Base-by-base conservation (phyloP, 768 basidiomycete species). In the Candolleomyces aberdarensis region DNA sequence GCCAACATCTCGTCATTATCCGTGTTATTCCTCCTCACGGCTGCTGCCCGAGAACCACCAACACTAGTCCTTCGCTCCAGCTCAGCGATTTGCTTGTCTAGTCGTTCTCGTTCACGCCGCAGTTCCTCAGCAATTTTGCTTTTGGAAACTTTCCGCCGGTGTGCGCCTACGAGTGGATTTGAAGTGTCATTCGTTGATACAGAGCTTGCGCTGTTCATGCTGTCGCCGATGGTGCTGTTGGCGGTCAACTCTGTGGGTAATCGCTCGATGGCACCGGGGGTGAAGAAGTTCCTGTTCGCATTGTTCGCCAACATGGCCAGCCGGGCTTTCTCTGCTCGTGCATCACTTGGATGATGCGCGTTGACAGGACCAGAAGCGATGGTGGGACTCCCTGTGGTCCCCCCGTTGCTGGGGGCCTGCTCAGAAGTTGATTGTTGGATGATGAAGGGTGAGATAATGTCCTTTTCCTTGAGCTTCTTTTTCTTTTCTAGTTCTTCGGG, bases 41-140 rank as follows among this genome's bases (percentile, higher is more conserved):
- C n/a, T 46, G 54, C 10, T 46, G 7, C 26, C 31, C 31, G 15
- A 11, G 53, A 54, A 22, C 60, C 46, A 22, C 46, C 52, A 40
- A 54, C 29, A 17, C 52, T 54, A 7, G 51, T 31, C n/a, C 22
- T 46, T 1, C 47, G 20, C 47, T 61, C 60, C 32, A 61, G 26
- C 10, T 61, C 53, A 19, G 60, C 41, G 19, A 61, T 61, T 39
- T 61, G 43, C 46, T 43, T 36, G 31, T 61, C 60, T n/a, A 61
- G 46, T 3, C 54, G 41, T 44, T 55, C 60, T 26, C 60, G 20
- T 46, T 61, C 60, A 5, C 54, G 53, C 17, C 54, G 50, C 53
- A 61, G 36, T 19, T 61, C 53, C 19, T 61, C 60, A 13, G 54
- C 54, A n/a, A 13, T 20, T 29, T 59, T 39, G 49, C n/a, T 14